phyloP scores from a whole-genome alignment of 345 rosid species.

The Eucalyptus dawsonii region DNA sequence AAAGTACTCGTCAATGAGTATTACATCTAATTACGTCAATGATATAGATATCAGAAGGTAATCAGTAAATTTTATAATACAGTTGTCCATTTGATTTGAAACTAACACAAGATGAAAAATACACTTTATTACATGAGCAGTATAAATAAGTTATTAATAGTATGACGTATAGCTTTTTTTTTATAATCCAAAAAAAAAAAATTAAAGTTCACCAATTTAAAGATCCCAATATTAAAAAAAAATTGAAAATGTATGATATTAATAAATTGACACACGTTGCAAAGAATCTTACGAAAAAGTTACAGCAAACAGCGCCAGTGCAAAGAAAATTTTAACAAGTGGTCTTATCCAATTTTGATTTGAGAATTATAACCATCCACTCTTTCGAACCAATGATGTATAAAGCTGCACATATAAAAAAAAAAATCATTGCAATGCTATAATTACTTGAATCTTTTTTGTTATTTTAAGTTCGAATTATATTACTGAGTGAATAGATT shows the following conservation, averaged over 20 bases:
- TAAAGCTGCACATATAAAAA: neutral
- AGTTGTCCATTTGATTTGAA: neutral
- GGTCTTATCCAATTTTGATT: neutral
- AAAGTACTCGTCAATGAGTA: neutral
- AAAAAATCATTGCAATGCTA: neutral
- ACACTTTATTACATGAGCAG: neutral
- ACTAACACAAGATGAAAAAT: neutral
- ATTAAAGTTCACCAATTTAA: neutral
- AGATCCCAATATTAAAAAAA: neutral
- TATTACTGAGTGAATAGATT: neutral
- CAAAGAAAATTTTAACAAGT: neutral
- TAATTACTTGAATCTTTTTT: neutral
- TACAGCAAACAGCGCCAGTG: neutral
- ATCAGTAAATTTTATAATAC: neutral
- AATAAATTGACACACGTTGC: neutral
- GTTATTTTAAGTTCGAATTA: neutral
- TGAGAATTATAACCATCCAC: neutral
- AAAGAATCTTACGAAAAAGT: neutral
- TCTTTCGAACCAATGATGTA: neutral
- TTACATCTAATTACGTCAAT: neutral
- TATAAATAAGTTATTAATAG: neutral
- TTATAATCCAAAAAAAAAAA: neutral
- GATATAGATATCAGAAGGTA: neutral
- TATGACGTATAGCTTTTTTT: neutral
- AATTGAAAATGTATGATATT: neutral